Base-by-base conservation (phyloP, 768 basidiomycete species). In the Sarcodon aspratus region DNA sequence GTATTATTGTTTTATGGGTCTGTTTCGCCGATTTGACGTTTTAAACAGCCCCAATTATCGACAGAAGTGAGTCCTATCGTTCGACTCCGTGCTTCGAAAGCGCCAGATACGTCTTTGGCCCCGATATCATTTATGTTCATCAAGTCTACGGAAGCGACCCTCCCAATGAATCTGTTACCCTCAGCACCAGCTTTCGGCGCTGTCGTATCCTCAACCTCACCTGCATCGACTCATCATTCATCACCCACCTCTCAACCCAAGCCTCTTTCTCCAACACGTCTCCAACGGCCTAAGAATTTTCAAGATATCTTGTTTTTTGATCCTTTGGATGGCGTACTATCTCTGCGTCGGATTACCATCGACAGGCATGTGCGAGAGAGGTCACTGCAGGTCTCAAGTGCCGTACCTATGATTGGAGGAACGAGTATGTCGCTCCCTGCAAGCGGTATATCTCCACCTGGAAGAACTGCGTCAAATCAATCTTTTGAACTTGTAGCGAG, bases 251-350 rank as follows among this genome's bases (percentile, higher is more conserved):
- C 5, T 33, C 13, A 42, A 9, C 15, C 40, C 1, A 63, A 48
- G 51, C 61, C 58, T 7, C 48, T 63, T 27, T 62, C 67, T 52
- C 21, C 63, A 55, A 47, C 50, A 4, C 54, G 48, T n/a, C 54
- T 50, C 35, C 64, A 59, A 6, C 61, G 66, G 13, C 66, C 69
- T 10, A 61, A 61, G 15, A 78, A 79, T 50, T 75, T 72, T 54
- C 82, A 83, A 59, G 84, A 88, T 50, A 52, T 85, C 3, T 69
- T 87, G 13, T 56, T 86, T 3, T 85, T 88, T 55, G 81, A 87
- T 56, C 76, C 81, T 0, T 62, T 61, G 0, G 75, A 78, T 36
- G 75, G 76, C 0, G 63, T 71, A 3, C 66, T 87, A 17, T 74
- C 75, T 0, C 63, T 86, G 42, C 69, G 79, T 21, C 65, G 83